These are phyloP conservation scores for Corrigiola litoralis DNA, from an alignment of 179 eudicot species.

Conservation along the genomic window DNA sequence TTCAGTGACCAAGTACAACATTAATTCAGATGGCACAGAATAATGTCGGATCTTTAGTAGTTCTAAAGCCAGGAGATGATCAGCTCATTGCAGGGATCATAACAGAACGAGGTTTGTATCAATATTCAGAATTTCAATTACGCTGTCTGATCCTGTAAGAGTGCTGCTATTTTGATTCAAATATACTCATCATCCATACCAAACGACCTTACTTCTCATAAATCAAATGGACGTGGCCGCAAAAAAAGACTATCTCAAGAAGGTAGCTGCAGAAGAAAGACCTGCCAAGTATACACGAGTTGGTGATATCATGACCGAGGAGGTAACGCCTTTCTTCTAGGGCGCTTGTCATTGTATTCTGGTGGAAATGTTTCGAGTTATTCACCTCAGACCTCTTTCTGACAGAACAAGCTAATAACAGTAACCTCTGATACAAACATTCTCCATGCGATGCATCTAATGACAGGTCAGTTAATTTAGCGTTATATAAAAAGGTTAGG, in stretches of 20 bases:
- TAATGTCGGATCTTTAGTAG: conserved; percentile 37
- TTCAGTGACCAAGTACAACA: background rate
- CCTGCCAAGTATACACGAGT: conserved; percentile 58
- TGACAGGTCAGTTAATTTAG: conserved; percentile 54
- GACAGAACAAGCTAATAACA: conserved; percentile 64
- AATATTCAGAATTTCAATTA: background rate
- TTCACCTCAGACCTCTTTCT: background rate
- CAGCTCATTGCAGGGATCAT: conserved; percentile 68
- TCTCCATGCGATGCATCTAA: conserved; percentile 81
- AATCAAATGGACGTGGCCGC: background rate
- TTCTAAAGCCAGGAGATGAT: conserved; percentile 49
- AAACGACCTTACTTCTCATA: background rate
- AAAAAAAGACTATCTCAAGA: conserved; percentile 48
- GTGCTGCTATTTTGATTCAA: too few relatives aligned
- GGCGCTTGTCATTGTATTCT: too few relatives aligned
- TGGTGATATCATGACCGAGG: conserved; percentile 71
- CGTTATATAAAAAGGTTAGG: background rate
- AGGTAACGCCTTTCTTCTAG: conserved; percentile 33
- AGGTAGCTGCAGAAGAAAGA: conserved; percentile 59
- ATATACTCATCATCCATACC: background rate
- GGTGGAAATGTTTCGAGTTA: background rate
- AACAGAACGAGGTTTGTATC: conserved; percentile 67
- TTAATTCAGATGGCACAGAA: conserved; percentile 45
- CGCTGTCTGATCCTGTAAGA: background rate
- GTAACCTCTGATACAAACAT: conserved; percentile 78